Base-by-base conservation (phyloP, 306 rosid genomes). In the Castanea sativa region DNA sequence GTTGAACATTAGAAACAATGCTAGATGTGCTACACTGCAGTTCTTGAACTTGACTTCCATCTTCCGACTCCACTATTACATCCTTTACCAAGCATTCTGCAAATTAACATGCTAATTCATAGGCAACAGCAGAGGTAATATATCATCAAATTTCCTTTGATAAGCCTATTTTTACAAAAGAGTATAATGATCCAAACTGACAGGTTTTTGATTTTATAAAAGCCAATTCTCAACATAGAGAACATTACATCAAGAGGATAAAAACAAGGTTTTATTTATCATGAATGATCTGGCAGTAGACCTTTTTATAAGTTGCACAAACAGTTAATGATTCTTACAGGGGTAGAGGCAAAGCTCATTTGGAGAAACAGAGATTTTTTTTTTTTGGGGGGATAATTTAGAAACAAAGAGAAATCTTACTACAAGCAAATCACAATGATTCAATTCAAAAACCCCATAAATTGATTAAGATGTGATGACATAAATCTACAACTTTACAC, bases 1-100 rank as follows among this genome's bases (percentile, higher is more conserved):
- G 60, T 38, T 61, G 80, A 56, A 82, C 77, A 75, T 78, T 79
- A 18, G 89, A 84, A 82, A 73, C 74, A 58, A 76, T 29, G 74
- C 53, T 80, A 75, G 83, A 80, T 35, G 89, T 76, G 84, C 81
- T 78, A 74, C 68, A 29, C 59, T 76, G 85, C 76, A 78, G 57
- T 86, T 78, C 89, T 74, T 70, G 87, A 75, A 80, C 83, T 71
- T 72, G 71, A 58, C 57, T 49, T 73, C 85, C 83, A 64, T 75
- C 89, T 80, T 70, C 84, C 56, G 81, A 74, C 71, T 80, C 84
- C 76, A 82, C 68, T 67, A 60, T 75, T 43, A 59, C 75, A 74
- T 86, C 84, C 85, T 69, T 77, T 29, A 29, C 74, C 21, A 73
- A 72, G 73, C 32, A 74, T 19, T 83, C 91, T 83, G 79, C 58